Evolutionary conservation across 768 basidiomycete species (phyloP), one percentile per base, ranked within the genome.

Genomic region (Phylloporus arenicola): DNA sequence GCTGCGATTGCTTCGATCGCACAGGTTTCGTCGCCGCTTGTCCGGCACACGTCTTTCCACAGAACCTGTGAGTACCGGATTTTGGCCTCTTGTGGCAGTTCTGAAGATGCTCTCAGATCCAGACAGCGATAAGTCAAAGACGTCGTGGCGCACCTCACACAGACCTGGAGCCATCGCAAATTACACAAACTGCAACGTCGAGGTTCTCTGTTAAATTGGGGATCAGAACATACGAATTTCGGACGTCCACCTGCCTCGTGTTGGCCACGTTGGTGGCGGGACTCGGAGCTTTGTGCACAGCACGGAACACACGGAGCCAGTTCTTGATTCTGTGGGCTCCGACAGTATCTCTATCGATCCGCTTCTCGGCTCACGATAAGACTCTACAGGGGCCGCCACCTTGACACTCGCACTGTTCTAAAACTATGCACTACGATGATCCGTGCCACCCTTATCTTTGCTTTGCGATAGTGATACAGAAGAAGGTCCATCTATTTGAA

Each of bases 31-130:
- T 40, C 14, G 55, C 59, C 27, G 65, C 68, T 72, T 78, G 57
- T 24, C 79, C 74, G 9, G 71, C 70, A 54, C 82, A 83, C 10
- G 74, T 76, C 64, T 76, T 82, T 48, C 79, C 70, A 53, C 82
- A 83, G 57, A 74, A 84, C 16, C 70, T 73, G 66, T 82, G 80
- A 24, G 72, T 72, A 43, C 69, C 65, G 46, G 73, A 77, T 61
- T 81, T 82, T n/a, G 79, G 79, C 43, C 71, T 74, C 35, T 72
- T 51, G 58, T 77, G 76, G 58, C 83, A 85, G 39, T 72, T 72
- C 83, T 84, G 47, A 0, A 13, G 22, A 48, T 19, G 10, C 9
- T 22, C 51, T 56, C 25, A 42, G 48, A 44, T 57, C 42, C 14
- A 43, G 43, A 37, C 39, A 46, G 30, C 29, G 27, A 48, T 44